Evolutionary conservation across 495 filamentous ascomycete species (phyloP), one percentile per base, ranked within the genome.

Genomic region (Parathielavia hyrcaniae): DNA sequence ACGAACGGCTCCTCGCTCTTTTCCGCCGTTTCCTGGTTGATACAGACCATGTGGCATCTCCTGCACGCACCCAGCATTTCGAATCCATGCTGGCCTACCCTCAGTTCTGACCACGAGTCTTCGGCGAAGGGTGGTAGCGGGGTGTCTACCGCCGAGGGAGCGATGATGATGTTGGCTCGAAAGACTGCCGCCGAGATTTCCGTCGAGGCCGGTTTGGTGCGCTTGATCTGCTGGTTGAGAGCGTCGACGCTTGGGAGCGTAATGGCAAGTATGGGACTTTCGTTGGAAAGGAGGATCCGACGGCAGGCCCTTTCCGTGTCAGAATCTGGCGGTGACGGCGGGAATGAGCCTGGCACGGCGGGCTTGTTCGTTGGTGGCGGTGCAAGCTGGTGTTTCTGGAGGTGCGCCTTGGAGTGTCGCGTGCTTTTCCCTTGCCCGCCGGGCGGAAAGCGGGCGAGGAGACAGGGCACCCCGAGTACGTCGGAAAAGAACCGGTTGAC

Each of bases 21-120:
- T 47, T 83, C 78, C 0, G 84, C 92, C 6, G 87, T 95, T 17
- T 84, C 72, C 64, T 96, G 93, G 60, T 98, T 84, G 45, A 97
- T 81, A 67, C 92, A 97, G 13, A 98, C 86, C 89, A 98, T 96
- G 64, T 96, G 90, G 60, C 93, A 98, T 16, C 93, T 74, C 38
- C 91, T 80, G 65, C 93, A 98, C 19, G 84, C 79, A 0, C 89
- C 91, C 5, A 97, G 74, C 58, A 91, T 82, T 63, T 88, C 77
- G 52, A 89, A 86, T 4, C 73, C 63, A 32, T 83, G 75, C 14
- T 19, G 32, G 14, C 81, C 81, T 40, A 86, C 79, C 36, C 69
- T 69, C 14, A 82, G 32, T 16, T 52, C 71, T 20, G 68, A 68
- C 84, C 83, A 86, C 16, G 71, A 54, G 65, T 86, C 84, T 66